Evolutionary conservation across 495 filamentous ascomycete genomes (phyloP).

Genomic region (Trypethelium eluteriae): DNA sequence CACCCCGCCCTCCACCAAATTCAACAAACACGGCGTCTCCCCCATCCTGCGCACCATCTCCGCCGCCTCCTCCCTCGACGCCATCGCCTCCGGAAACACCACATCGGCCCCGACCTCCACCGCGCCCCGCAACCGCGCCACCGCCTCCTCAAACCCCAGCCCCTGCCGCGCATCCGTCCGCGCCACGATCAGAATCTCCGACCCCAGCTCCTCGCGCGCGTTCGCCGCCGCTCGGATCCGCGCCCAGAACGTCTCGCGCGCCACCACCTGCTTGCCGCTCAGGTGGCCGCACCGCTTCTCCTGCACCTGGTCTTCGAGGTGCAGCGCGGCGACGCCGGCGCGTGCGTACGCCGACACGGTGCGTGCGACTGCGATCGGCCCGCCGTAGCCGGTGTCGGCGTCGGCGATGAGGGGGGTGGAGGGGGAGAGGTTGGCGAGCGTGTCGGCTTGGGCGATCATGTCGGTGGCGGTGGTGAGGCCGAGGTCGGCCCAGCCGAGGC

Average conservation of each 20-base stretch:
- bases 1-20: slow-evolving; percentile 24
- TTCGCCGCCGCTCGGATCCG: slow-evolving; percentile 25
- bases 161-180: slow-evolving; percentile 29
- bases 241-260: slow-evolving; percentile 19
- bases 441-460: slow-evolving; percentile 25
- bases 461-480: slow-evolving; percentile 23
- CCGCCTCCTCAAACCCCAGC: slow-evolving; percentile 26
- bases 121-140: slow-evolving; percentile 24
- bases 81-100: slow-evolving; percentile 27
- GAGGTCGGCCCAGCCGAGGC: slow-evolving; percentile 24
- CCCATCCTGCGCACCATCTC: slow-evolving; percentile 19
- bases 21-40: slow-evolving; percentile 21
- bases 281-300: slow-evolving; percentile 35
- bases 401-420: slow-evolving; percentile 17
- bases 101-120: slow-evolving; percentile 27
- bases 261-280: slow-evolving; percentile 29
- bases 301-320: slow-evolving; percentile 32
- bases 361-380: slow-evolving; percentile 25
- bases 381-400: slow-evolving; percentile 30
- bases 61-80: slow-evolving; percentile 20
- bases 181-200: slow-evolving; percentile 31
- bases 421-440: slow-evolving; percentile 23
- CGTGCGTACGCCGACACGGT: slow-evolving; percentile 24
- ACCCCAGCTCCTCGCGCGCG: slow-evolving; percentile 17
- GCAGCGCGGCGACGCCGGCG: slow-evolving; percentile 29